Evolutionary conservation across 495 filamentous ascomycete species (phyloP).

Genomic region (Penicillium angulare): DNA sequence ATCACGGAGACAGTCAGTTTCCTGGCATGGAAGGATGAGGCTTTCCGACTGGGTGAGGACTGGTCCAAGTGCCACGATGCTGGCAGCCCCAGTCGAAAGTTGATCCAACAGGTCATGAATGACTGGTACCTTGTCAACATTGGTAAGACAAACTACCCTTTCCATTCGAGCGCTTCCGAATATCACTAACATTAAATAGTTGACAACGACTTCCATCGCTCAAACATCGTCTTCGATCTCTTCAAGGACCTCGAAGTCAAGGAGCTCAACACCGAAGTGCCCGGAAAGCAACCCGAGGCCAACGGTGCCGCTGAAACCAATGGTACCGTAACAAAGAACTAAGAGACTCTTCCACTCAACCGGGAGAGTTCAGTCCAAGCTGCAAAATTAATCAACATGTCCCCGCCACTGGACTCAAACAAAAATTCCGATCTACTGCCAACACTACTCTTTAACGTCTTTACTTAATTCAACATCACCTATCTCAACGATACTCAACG

Average conservation of each 20-base stretch:
- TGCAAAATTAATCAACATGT: neutral
- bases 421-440: slow-evolving; percentile 12
- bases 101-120: slow-evolving; percentile 83
- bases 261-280: slow-evolving; percentile 53
- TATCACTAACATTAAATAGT: slow-evolving; percentile 57
- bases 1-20: slow-evolving; percentile 98
- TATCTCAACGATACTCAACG: slow-evolving; percentile 43
- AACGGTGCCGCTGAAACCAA: slow-evolving; percentile 23
- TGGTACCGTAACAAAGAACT: slow-evolving; percentile 30
- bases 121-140: slow-evolving; percentile 95
- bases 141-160: slow-evolving; percentile 55
- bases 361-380: neutral
- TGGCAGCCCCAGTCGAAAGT: slow-evolving; percentile 71
- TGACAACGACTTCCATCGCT: slow-evolving; percentile 91
- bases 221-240: slow-evolving; percentile 72
- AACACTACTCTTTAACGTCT: slow-evolving; percentile 20
- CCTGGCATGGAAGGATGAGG: slow-evolving; percentile 98
- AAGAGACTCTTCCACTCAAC: slow-evolving; percentile 19
- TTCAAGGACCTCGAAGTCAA: slow-evolving; percentile 76
- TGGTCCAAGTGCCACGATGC: slow-evolving; percentile 90
- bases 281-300: slow-evolving; percentile 22
- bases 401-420: neutral
- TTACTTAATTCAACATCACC: slow-evolving; percentile 46
- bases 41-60: slow-evolving; percentile 85
- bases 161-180: neutral